phyloP scores from a whole-genome alignment of 768 basidiomycete species.

The Trametes sanguinea region DNA sequence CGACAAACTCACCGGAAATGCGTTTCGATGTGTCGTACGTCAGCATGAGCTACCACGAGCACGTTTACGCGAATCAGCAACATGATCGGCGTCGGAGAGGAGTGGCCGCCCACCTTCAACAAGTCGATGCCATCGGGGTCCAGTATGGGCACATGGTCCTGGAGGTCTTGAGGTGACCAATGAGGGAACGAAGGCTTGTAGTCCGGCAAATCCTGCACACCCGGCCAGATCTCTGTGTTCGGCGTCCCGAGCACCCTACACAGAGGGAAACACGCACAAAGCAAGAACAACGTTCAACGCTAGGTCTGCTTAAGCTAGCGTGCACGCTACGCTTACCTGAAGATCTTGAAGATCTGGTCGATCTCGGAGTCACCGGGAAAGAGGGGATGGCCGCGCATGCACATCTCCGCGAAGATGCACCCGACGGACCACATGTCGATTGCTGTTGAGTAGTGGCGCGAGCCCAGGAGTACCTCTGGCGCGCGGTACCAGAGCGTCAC shows the following conservation, averaged over 20 bases:
- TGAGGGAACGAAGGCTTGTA: conserved; percentile 97
- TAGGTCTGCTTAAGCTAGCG: not conserved
- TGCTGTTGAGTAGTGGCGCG: conserved; percentile 94
- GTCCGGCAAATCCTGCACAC: conserved; percentile 83
- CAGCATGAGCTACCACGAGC: conserved; percentile 39
- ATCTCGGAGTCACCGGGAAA: conserved; percentile 99
- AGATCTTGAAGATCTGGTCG: conserved; percentile 99
- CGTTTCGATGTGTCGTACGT: conserved; percentile 90
- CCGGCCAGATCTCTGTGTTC: conserved; percentile 89
- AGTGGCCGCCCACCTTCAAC: conserved; percentile 53
- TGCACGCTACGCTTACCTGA: conserved; percentile 62
- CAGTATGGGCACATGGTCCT: conserved; percentile 63
- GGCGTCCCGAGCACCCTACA: conserved; percentile 91
- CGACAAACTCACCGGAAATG: conserved; percentile 71
- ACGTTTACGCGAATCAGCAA: not conserved
- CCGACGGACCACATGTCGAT: conserved; percentile 99
- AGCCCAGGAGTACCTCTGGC: conserved; percentile 94
- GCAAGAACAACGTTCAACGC: not conserved
- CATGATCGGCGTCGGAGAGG: not conserved
- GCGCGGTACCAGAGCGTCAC: conserved; percentile 99
- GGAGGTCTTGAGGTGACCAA: conserved; percentile 81
- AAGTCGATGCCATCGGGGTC: conserved; percentile 82
- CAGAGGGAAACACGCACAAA: not conserved
- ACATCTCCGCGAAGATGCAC: conserved; percentile 99
- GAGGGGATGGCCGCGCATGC: conserved; percentile 83